Percentiles rank a stretch among this genome's conserved stretches.
Conservation (phyloP, 129 eudicot species). For the Calendula officinalis region DNA sequence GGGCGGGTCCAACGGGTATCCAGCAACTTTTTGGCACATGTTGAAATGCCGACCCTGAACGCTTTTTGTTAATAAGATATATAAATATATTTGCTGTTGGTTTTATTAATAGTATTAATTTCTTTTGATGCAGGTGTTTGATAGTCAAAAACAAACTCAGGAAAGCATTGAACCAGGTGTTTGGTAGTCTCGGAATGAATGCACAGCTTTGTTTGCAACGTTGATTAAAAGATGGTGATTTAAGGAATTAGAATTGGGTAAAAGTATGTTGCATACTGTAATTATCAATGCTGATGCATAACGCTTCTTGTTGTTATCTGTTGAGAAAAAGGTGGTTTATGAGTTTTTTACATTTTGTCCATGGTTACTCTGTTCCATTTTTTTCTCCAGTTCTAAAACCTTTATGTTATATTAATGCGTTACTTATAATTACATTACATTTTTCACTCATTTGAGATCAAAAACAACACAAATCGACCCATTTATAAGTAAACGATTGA, state of each 20-base stretch:
- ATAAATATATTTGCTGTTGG: background rate
- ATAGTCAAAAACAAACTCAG: slow-evolving; percentile 21
- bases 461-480: background rate
- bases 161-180: slow-evolving; percentile 9
- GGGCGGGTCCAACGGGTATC: no score
- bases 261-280: background rate
- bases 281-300: background rate
- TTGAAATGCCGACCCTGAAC: background rate
- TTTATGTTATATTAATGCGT: no score
- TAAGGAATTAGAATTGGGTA: no score
- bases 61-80: background rate
- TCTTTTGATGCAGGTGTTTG: slow-evolving; percentile 60
- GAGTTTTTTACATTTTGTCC: background rate
- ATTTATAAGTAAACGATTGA: no score
- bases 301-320: background rate
- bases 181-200: background rate
- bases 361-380: background rate
- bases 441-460: background rate
- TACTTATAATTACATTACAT: no score
- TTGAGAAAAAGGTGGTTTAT: background rate
- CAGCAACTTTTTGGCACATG: background rate
- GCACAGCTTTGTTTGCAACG: slow-evolving; percentile 5
- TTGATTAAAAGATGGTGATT: no score
- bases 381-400: no score
- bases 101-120: slow-evolving; percentile 9